phyloP scores from a whole-genome alignment of 345 rosid genomes.

The Eucalyptus fibrosa region DNA sequence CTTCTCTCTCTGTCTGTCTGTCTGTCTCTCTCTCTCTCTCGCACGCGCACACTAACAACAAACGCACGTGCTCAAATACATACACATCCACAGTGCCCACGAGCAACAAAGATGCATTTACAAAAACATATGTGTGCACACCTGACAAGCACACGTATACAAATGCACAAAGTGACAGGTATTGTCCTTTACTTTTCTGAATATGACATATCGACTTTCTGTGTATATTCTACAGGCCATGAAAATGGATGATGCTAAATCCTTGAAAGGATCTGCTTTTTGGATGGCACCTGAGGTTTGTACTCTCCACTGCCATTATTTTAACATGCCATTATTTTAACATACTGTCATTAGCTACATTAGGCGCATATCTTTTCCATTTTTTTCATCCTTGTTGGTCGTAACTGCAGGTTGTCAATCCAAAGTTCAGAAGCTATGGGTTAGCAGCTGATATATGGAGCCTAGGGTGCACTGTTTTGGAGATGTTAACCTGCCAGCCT shows the following conservation, averaged over 20 bases:
- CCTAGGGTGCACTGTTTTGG: conserved; percentile 86
- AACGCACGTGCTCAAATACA: neutral
- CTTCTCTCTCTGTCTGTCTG: neutral
- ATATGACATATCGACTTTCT: neutral
- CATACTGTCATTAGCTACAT: neutral
- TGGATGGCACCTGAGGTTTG: neutral
- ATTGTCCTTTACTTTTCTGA: neutral
- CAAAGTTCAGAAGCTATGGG: conserved; percentile 56
- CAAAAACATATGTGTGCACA: neutral
- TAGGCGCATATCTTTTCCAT: neutral
- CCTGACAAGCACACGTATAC: neutral
- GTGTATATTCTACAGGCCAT: neutral
- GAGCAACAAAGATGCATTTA: neutral
- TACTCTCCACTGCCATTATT: neutral
- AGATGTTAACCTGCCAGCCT: conserved; percentile 57
- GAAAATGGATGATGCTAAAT: conserved; percentile 43
- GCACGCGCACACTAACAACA: fast-evolving
- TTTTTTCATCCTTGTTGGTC: neutral
- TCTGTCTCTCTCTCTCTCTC: neutral
- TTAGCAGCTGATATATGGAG: conserved; percentile 88
- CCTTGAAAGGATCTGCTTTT: neutral
- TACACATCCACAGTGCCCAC: neutral
- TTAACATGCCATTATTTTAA: neutral
- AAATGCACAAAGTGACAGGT: neutral
- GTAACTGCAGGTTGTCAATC: conserved; percentile 47